Percentiles rank a stretch among this genome's conserved stretches.
Conservation (phyloP, 768 basidiomycete species). For the Xerocomus brunneocitrinus region DNA sequence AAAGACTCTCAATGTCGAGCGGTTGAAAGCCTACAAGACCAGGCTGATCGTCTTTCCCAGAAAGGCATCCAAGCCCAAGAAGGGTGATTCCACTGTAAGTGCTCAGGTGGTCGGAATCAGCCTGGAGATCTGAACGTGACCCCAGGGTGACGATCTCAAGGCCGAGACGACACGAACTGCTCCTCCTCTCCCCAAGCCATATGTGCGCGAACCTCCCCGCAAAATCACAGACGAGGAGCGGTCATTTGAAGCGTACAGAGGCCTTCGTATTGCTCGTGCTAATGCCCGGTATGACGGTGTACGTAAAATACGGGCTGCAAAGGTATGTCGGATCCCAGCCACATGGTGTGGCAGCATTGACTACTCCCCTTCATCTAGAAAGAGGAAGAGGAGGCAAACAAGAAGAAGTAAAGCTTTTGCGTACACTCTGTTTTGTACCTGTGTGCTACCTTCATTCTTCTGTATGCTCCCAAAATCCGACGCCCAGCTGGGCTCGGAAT, state of each 20-base stretch:
- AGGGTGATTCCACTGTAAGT: slow-evolving; percentile 87
- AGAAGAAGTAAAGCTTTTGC: slow-evolving; percentile 67
- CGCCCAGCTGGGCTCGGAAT: slow-evolving; percentile 16
- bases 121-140: slow-evolving; percentile 5
- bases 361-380: slow-evolving; percentile 43
- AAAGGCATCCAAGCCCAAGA: slow-evolving; percentile 92
- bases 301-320: slow-evolving; percentile 81
- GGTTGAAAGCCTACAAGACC: slow-evolving; percentile 89
- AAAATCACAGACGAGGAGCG: slow-evolving; percentile 91
- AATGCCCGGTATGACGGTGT: slow-evolving; percentile 79
- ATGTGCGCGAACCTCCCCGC: slow-evolving; percentile 79
- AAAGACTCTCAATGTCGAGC: slow-evolving; percentile 90
- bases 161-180: slow-evolving; percentile 67
- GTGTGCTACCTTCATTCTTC: slow-evolving; percentile 19
- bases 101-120: background rate
- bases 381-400: slow-evolving; percentile 87
- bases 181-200: slow-evolving; percentile 63
- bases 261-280: slow-evolving; percentile 82
- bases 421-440: slow-evolving; percentile 9
- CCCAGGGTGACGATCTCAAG: slow-evolving; percentile 76
- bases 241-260: slow-evolving; percentile 81
- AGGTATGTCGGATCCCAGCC: slow-evolving; percentile 50
- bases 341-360: slow-evolving; percentile 2
- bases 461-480: slow-evolving; percentile 38
- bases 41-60: slow-evolving; percentile 96